Base-by-base conservation (phyloP, 768 basidiomycete species). In the Boletus pseudo-olivaceus region DNA sequence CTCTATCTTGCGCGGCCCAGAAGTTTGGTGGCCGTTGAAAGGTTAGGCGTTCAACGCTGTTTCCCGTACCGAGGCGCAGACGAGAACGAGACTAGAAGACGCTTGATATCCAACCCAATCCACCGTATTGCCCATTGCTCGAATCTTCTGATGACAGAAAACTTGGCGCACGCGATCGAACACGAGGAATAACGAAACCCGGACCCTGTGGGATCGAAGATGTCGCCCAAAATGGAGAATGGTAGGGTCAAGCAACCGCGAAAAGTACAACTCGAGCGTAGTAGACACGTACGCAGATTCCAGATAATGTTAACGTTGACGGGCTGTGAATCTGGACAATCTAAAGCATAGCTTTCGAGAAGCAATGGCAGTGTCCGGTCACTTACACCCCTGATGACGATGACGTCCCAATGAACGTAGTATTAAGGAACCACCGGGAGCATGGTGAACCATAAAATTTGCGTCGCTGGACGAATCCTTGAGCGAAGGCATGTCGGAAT, bases 141-240 rank as follows among this genome's bases (percentile, higher is more conserved):
- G 9, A 2, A 29, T 30, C 30, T 30, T 44, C 43, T 27, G 29
- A 19, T 8, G 43, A 27, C 14, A 12, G 10, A 11, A 1, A 15
- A 14, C 35, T 8, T 38, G 40, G 40, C 38, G 23, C 27, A 38
- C 10, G 33, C 33, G n/a, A 12, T 35, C 35, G 45, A 12, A 34
- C 23, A 20, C 4, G 11, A 17, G 26, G 5, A 7, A 37, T 42
- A 34, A 42, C 20, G 41, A 51, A 49, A 44, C 15, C 27, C 9
- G 11, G 27, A 47, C 29, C 35, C 17, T 2, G n/a, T 42, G 30
- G n/a, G 29, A 47, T 26, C 17, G 23, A 38, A 27, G 34, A 6
- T n/a, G 30, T 38, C 15, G 29, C 29, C 57, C 32, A 59, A 23
- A 48, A 58, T 37, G 41, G 45, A 53, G 51, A 54, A 53, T 44